Evolutionary conservation across 169 alveolate genomes (phyloP).

Genomic region (Theileria sp.): DNA sequence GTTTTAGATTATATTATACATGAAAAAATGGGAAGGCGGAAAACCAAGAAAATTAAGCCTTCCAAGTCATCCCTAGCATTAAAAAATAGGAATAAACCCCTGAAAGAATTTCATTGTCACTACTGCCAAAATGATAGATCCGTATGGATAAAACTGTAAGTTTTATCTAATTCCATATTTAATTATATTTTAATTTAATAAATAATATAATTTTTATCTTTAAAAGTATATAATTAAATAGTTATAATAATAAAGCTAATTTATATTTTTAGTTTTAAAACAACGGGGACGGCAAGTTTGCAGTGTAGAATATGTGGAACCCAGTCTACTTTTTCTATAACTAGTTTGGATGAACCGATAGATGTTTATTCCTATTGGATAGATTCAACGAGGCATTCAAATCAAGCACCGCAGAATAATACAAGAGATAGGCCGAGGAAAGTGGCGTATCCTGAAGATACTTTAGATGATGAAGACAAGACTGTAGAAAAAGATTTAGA

Average conservation of each 20-base stretch:
- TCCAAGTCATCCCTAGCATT: slow-evolving; percentile 44
- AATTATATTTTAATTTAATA: background rate
- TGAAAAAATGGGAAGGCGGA: slow-evolving; percentile 47
- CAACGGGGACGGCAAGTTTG: slow-evolving; percentile 58
- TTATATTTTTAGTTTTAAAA: background rate
- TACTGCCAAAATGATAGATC: slow-evolving; percentile 89
- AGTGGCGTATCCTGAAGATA: background rate
- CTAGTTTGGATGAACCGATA: slow-evolving; percentile 82
- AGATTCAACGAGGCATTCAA: slow-evolving; percentile 51
- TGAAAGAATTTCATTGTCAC: slow-evolving; percentile 91
- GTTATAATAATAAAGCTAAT: background rate
- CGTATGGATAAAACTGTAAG: slow-evolving; percentile 86
- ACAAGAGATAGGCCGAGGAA: background rate
- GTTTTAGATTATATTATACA: background rate
- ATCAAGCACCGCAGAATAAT: background rate
- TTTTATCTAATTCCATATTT: background rate
- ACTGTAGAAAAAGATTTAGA: background rate
- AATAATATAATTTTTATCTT: background rate
- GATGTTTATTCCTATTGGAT: slow-evolving; percentile 91
- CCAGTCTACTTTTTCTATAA: slow-evolving; percentile 75
- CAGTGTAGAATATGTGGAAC: slow-evolving; percentile 87
- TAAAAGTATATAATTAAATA: background rate
- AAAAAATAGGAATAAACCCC: slow-evolving; percentile 79
- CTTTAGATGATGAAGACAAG: background rate
- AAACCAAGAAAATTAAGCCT: slow-evolving; percentile 53